Conservation (phyloP, 306 rosid genomes). For the Castanea crenata region DNA sequence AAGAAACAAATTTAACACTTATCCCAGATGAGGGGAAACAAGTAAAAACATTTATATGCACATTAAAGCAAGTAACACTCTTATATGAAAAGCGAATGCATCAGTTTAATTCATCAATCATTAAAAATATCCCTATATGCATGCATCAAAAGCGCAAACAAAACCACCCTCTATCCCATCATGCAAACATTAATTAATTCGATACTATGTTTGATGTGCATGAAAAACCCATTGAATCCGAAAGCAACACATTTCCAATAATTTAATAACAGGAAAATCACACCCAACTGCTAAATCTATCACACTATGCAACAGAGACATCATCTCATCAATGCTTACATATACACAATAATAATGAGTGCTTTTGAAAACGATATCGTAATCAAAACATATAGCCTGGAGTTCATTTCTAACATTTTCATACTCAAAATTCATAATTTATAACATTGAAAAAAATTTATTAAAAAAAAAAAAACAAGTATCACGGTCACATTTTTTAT, state of each 20-base stretch:
- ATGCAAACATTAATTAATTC: not conserved
- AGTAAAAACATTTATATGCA: not conserved
- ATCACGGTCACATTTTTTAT: not conserved
- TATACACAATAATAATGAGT: not conserved
- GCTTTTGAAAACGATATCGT: not conserved
- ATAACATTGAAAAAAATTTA: too few species aligned
- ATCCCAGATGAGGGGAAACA: not conserved
- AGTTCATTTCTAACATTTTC: not conserved
- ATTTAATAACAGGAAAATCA: not conserved
- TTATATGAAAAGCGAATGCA: not conserved
- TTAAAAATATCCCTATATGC: not conserved
- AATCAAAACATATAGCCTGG: not conserved
- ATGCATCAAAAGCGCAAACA: not conserved
- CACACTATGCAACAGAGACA: not conserved
- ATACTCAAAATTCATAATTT: too few species aligned
- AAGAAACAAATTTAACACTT: not conserved
- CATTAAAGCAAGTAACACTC: not conserved
- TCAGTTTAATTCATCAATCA: too few species aligned
- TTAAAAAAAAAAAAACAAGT: not conserved
- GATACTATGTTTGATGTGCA: not conserved
- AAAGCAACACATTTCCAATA: not conserved
- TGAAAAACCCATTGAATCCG: not conserved
- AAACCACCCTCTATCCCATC: not conserved
- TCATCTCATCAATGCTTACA: not conserved
- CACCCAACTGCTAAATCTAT: not conserved